Base-by-base conservation (phyloP, 306 rosid species). In the Alnus glutinosa region DNA sequence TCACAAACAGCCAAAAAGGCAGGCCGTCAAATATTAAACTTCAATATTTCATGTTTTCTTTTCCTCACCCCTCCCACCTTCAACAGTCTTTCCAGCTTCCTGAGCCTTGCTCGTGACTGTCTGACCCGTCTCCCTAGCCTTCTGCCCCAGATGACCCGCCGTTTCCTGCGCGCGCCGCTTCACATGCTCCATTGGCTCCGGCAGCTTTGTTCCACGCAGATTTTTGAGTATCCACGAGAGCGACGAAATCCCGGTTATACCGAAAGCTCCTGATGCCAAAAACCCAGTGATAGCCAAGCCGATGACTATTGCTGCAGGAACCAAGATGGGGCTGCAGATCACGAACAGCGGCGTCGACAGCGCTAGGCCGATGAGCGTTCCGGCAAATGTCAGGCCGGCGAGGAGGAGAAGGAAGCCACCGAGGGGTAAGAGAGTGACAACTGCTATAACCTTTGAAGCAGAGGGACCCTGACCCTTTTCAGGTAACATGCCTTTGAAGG, bases 221-320 rank as follows among this genome's bases (percentile, higher is more conserved):
- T 49, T 82, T 30, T 51, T 71, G 3, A 82, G 85, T 18, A 89
- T 14, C 93, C 94, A 92, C 7, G 90, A 77, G 37, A 92, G 87
- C 1, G 94, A 86, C 7, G 93, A 90, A 2, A 92, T 48, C 0
- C 88, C 89, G 3, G 93, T 87, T 68, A 89, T 66, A 7, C 89
- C 94, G 34, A 82, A 89, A 1, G 86, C 92, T 0, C 89, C 93
- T 0, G 94, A 90, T 0, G 93, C 76, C 77, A 92, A 55, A 61
- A 90, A 79, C 5, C 93, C 92, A 36, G 90, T 42, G 15, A 90
- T 79, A 0, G 89, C 78, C 12, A 89, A 23, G 34, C 58, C 77
- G 7, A 92, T n/a, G 58, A 68, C 72, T 0, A 86, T 5, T 0
- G 85, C 82, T 0, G 97, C 91, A 0, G 94, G 87, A 76, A 92